Conservation (phyloP, 306 rosid genomes). For the Citrullus mucosospermus region DNA sequence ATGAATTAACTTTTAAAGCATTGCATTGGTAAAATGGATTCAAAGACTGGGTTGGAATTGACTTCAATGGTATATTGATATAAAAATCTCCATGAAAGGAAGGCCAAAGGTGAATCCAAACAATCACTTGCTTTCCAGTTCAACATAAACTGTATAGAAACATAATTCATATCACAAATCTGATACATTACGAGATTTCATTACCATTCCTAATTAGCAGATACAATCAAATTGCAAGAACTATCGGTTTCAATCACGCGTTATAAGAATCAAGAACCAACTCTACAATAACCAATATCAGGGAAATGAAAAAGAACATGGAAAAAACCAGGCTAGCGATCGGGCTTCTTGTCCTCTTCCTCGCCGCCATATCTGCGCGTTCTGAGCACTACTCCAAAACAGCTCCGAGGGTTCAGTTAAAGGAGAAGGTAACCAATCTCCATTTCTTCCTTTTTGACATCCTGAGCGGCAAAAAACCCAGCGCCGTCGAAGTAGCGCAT, state of each 20-base stretch:
- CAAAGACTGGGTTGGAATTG: neutral
- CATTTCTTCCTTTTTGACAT: conserved; percentile 37
- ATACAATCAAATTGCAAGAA: neutral
- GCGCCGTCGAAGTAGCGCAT: conserved; percentile 13
- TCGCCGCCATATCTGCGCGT: conserved; percentile 1
- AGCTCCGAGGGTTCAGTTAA: neutral
- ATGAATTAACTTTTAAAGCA: neutral
- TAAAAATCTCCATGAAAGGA: neutral
- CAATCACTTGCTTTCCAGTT: neutral
- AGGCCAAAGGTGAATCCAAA: neutral
- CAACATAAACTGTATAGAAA: neutral
- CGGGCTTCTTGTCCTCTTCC: neutral
- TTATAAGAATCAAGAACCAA: neutral
- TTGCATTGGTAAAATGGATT: neutral
- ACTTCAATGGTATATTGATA: neutral
- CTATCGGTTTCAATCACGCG: neutral
- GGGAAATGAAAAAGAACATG: neutral
- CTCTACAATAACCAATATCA: neutral
- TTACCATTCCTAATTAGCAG: neutral
- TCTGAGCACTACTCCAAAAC: conserved; percentile 14
- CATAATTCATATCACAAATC: neutral
- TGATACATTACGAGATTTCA: neutral
- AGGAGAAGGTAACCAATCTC: conserved; percentile 26
- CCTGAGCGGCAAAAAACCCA: conserved; percentile 23
- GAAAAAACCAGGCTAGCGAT: neutral